phyloP scores from a whole-genome alignment of 768 basidiomycete species.

The Tubosaeta sp. region DNA sequence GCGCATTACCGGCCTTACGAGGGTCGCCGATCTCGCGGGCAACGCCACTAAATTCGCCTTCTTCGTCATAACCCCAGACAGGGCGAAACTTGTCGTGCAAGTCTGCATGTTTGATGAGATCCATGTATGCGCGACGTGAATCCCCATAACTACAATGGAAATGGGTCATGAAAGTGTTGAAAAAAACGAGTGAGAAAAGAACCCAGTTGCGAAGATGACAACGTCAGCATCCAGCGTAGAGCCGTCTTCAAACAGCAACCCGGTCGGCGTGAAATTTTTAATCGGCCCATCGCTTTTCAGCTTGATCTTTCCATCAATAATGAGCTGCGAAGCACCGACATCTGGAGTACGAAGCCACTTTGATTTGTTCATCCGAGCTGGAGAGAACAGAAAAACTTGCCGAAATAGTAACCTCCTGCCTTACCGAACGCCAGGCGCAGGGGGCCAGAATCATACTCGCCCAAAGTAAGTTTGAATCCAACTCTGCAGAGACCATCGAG shows the following conservation, averaged over 20 bases:
- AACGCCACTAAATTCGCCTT: constrained; percentile 25
- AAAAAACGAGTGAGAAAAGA: constrained; percentile 11
- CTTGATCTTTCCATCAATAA: constrained; percentile 46
- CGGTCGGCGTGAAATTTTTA: constrained; percentile 32
- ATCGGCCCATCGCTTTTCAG: constrained; percentile 27
- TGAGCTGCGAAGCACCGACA: constrained; percentile 38
- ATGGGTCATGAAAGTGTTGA: neutral
- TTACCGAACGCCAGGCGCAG: constrained; percentile 42
- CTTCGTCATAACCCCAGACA: constrained; percentile 30
- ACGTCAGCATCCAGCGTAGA: constrained; percentile 46
- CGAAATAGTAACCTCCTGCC: constrained; percentile 66
- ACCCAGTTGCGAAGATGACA: constrained; percentile 24
- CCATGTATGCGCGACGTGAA: constrained; percentile 12
- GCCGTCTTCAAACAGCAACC: constrained; percentile 23
- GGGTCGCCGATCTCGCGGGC: constrained; percentile 48
- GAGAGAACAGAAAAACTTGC: constrained; percentile 26
- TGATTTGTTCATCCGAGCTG: neutral
- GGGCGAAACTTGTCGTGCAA: constrained; percentile 19
- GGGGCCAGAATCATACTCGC: constrained; percentile 50
- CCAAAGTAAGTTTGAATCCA: constrained; percentile 54
- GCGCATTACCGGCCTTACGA: constrained; percentile 5
- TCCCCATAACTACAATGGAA: constrained; percentile 15
- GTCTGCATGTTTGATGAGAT: constrained; percentile 20
- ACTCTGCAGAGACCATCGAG: constrained; percentile 52
- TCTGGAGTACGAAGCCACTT: constrained; percentile 21